Conservation (phyloP, 306 rosid genomes). For the Myrica gale region DNA sequence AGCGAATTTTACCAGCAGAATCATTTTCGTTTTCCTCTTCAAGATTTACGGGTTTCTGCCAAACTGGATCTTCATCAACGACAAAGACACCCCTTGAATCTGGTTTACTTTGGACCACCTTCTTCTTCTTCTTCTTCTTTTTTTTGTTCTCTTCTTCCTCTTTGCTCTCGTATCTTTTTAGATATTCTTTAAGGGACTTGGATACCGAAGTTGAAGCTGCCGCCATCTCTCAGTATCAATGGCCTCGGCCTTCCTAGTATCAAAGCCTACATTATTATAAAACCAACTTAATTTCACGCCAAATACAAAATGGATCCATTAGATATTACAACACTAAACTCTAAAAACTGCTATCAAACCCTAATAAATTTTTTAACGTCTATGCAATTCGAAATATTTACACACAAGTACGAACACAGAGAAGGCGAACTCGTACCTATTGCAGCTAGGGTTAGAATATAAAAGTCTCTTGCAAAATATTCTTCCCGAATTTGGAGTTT, state of each 20-base stretch:
- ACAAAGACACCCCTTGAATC: conserved; percentile 57
- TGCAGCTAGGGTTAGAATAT: no score
- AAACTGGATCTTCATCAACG: conserved; percentile 81
- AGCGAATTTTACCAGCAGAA: conserved; percentile 42
- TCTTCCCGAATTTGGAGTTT: no score
- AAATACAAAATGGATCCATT: no score
- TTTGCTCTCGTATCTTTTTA: conserved; percentile 62
- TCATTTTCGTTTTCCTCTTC: conserved; percentile 53
- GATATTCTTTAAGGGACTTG: conserved; percentile 66
- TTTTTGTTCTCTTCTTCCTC: conserved; percentile 46
- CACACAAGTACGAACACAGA: no score
- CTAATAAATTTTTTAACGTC: no score
- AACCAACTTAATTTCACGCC: no score
- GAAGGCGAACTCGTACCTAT: no score
- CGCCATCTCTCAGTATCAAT: conserved; percentile 35
- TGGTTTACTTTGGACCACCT: conserved; percentile 36
- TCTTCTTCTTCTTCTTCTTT: conserved; percentile 47
- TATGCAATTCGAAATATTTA: no score
- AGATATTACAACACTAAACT: no score
- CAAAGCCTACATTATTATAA: no score
- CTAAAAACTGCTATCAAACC: no score
- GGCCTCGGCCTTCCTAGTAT: neutral
- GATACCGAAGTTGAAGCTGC: conserved; percentile 37
- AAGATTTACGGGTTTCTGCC: conserved; percentile 74
- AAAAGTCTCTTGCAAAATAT: no score